Evolutionary conservation across 2,329 filamentous ascomycete genomes (phyloP).

Genomic region (Colletotrichum sp.): DNA sequence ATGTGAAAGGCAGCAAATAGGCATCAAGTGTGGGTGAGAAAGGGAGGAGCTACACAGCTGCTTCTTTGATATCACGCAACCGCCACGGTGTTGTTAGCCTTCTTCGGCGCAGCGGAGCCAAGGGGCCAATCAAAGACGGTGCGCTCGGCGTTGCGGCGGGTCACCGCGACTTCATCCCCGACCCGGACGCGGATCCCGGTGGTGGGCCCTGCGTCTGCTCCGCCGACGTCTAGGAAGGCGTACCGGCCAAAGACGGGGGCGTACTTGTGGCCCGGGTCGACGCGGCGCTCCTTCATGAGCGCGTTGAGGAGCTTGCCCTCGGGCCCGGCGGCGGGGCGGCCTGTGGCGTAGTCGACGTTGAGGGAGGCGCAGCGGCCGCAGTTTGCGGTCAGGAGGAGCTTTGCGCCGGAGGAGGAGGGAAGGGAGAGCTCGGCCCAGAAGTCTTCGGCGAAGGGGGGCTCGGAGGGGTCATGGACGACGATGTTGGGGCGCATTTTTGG

Average conservation of each 20-base stretch:
- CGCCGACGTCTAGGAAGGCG: conserved; percentile 56
- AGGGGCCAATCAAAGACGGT: conserved; percentile 60
- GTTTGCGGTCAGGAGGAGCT: conserved; percentile 69
- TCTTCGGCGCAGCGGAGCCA: not conserved
- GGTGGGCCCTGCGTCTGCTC: not conserved
- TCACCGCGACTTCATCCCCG: conserved; percentile 62
- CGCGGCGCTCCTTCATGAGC: conserved; percentile 71
- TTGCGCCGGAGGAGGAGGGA: conserved; percentile 24
- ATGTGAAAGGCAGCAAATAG: not conserved
- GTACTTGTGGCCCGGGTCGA: conserved; percentile 72
- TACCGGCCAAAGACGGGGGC: conserved; percentile 77
- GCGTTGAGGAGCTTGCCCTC: conserved; percentile 70
- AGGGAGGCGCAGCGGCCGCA: conserved; percentile 72
- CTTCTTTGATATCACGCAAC: not conserved
- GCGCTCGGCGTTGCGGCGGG: conserved; percentile 52
- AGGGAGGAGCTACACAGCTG: not conserved
- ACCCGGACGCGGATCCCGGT: conserved; percentile 46
- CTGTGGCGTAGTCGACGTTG: conserved; percentile 74
- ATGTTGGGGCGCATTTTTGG: conserved; percentile 77
- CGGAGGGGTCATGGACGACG: conserved; percentile 67
- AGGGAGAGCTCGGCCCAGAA: conserved; percentile 70
- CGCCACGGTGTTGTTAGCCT: not conserved
- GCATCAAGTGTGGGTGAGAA: not conserved
- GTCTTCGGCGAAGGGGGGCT: conserved; percentile 70
- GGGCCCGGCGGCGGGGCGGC: conserved; percentile 61